phyloP scores from a whole-genome alignment of 345 rosid genomes.

The Syzygium jambos region DNA sequence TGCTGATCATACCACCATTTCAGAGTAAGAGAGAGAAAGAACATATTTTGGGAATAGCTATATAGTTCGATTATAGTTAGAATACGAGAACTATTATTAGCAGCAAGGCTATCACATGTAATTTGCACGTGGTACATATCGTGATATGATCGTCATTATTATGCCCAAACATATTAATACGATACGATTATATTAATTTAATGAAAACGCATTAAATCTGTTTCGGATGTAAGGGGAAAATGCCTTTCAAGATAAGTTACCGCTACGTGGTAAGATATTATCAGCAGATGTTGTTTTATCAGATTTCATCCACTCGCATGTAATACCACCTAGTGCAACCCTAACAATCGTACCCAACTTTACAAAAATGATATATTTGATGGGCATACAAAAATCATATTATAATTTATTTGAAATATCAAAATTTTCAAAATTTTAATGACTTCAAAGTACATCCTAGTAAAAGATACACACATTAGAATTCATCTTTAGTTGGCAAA shows the following conservation, averaged over 20 bases:
- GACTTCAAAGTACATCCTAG: background rate
- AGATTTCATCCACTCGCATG: background rate
- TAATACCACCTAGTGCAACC: fast-evolving
- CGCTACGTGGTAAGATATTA: fast-evolving
- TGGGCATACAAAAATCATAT: fast-evolving
- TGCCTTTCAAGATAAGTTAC: background rate
- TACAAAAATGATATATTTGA: background rate
- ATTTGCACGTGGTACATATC: fast-evolving
- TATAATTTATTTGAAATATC: background rate
- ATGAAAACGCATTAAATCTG: background rate
- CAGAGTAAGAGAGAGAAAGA: background rate
- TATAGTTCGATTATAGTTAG: background rate
- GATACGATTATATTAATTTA: background rate
- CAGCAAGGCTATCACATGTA: background rate
- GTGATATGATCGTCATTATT: background rate
- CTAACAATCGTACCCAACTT: background rate
- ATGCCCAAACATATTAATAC: background rate
- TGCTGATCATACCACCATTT: fast-evolving
- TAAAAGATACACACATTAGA: too few species aligned
- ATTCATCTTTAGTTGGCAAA: background rate
- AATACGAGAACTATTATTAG: background rate
- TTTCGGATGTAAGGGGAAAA: fast-evolving
- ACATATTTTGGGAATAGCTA: background rate
- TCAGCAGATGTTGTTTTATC: background rate
- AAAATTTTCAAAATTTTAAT: background rate